A percentile compares a stretch with the other conserved stretches of the same genome.
Conservation (phyloP, 2,329 filamentous ascomycete species). For the Aspergillus texensis region DNA sequence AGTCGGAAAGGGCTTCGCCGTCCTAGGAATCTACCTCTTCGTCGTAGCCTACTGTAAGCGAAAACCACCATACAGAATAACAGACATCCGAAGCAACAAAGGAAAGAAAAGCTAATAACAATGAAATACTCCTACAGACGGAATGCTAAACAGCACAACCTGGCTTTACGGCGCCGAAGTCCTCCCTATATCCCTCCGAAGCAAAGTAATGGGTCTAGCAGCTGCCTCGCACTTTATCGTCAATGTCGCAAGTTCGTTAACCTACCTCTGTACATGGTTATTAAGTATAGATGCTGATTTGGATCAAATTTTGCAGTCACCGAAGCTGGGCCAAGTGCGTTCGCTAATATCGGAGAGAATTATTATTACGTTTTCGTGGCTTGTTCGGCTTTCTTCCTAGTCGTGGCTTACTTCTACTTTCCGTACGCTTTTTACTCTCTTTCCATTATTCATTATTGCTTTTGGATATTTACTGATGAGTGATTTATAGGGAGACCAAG, state of each 20-base stretch:
- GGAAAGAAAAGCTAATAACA: neutral
- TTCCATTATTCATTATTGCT: neutral
- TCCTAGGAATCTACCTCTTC: slow-evolving; percentile 63
- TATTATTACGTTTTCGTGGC: slow-evolving; percentile 64
- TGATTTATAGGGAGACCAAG: slow-evolving; percentile 47
- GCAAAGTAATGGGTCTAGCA: slow-evolving; percentile 59
- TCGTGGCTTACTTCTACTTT: slow-evolving; percentile 58
- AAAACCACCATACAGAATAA: slow-evolving; percentile 7
- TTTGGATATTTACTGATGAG: slow-evolving; percentile 6
- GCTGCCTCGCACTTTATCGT: slow-evolving; percentile 58
- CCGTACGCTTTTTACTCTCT: slow-evolving; percentile 40
- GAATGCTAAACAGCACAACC: slow-evolving; percentile 57
- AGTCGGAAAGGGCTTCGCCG: slow-evolving; percentile 61
- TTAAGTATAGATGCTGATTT: neutral
- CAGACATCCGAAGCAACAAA: neutral
- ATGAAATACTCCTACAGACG: slow-evolving; percentile 36
- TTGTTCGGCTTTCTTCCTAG: slow-evolving; percentile 55
- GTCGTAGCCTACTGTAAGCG: slow-evolving; percentile 57
- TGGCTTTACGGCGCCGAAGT: slow-evolving; percentile 61
- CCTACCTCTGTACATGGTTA: neutral
- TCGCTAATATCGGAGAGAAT: slow-evolving; percentile 60
- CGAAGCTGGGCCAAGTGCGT: slow-evolving; percentile 58
- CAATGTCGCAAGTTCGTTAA: slow-evolving; percentile 51
- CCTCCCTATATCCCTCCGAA: slow-evolving; percentile 55
- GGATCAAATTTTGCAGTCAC: slow-evolving; percentile 40